Base-by-base conservation (phyloP, 257 asterid species). In the Ilex asprella region DNA sequence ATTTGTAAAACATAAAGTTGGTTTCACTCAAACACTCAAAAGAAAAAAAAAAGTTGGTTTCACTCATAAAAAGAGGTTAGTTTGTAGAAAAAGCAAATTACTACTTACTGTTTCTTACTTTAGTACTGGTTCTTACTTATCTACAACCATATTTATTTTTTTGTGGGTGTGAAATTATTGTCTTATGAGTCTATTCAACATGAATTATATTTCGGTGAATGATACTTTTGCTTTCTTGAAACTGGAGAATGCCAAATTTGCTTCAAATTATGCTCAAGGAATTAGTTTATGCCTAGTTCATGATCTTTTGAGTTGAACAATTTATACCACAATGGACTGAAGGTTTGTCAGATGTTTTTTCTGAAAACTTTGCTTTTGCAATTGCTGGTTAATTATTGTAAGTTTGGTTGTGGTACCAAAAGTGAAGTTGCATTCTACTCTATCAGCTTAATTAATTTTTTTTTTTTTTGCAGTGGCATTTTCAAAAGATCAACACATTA, bases 261-360 rank as follows among this genome's bases (percentile, higher is more conserved):
- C 50, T 70, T 44, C 66, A 59, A 52, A 64, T 41, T 81, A 75
- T 83, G 75, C 83, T 85, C 82, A 70, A 75, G 30, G 46, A 62
- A 62, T 67, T 72, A 85, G 87, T 80, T 81, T 71, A 78, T 80
- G 78, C 82, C 75, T 73, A 63, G 76, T 58, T 82, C 60, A 63
- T 70, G 72, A 73, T 73, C 83, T 59, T 78, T 80, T 72, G 79
- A 82, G 74, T 76, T 75, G 90, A 77, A 83, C 81, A 72, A 63
- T 81, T 76, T 62, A 57, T 59, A 73, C 69, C 70, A 72, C 67
- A 62, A 94, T 94, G 99, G 99, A 92, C 76, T 95, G 97, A 79
- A 84, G 95, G 97, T 91, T 46, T 21, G 76, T 66, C 3, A 60
- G 52, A 64, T 63, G 4, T 56, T 44, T 6, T 21, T 41, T 31